Conservation (phyloP, 345 rosid genomes). For the Gossypium raimondii region DNA sequence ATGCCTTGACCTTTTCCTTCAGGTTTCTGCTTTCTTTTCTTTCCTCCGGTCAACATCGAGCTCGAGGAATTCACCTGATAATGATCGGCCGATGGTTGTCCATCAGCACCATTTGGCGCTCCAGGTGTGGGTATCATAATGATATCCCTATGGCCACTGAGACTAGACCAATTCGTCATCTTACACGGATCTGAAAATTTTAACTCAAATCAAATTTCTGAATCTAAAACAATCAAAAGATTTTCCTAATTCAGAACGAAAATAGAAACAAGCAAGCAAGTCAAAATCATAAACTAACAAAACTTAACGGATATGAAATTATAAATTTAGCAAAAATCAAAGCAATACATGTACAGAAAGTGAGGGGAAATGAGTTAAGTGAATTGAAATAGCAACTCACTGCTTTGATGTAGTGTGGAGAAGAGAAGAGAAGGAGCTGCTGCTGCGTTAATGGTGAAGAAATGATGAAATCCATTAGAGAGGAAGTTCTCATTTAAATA, state of each 20-base stretch:
- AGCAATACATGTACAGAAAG: neutral
- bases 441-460: no score
- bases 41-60: no score
- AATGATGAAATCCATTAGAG: no score
- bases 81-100: neutral
- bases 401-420: no score
- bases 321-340: neutral
- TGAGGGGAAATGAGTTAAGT: no score
- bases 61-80: no score
- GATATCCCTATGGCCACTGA: no score
- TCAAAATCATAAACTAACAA: neutral
- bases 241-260: neutral
- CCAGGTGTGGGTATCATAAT: neutral
- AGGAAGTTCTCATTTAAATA: no score
- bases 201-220: neutral
- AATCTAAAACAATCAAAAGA: neutral
- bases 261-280: neutral
- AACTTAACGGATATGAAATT: neutral
- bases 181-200: neutral
- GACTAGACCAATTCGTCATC: neutral
- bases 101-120: neutral
- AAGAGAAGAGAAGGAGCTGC: no score
- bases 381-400: no score
- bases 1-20: neutral
- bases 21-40: neutral